Evolutionary conservation across 495 filamentous ascomycete species (phyloP).

Genomic region (Aspergillus bertholletiae): DNA sequence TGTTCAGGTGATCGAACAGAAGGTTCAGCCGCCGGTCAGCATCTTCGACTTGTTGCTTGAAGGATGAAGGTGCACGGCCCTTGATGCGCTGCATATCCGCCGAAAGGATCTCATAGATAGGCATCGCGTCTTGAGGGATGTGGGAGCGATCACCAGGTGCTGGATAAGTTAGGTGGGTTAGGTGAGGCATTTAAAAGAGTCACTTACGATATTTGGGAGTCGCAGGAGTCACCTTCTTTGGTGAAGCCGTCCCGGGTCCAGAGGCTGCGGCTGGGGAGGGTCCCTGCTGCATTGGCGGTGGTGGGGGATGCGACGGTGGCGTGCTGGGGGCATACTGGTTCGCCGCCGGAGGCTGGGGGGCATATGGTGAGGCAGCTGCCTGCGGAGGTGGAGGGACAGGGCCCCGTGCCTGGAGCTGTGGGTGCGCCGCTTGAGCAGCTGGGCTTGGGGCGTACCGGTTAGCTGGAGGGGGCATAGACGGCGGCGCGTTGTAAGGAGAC

Average conservation of each 20-base stretch:
- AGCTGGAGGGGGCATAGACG: slow-evolving; percentile 64
- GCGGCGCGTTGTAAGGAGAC: slow-evolving; percentile 87
- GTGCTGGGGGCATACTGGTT: slow-evolving; percentile 46
- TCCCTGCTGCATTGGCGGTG: slow-evolving; percentile 39
- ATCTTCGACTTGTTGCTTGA: slow-evolving; percentile 82
- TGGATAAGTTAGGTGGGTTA: slow-evolving; percentile 22
- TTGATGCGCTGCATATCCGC: slow-evolving; percentile 87
- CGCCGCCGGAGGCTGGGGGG: slow-evolving; percentile 43
- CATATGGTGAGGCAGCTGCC: slow-evolving; percentile 57
- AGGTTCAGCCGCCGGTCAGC: slow-evolving; percentile 88
- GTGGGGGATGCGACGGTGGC: slow-evolving; percentile 20
- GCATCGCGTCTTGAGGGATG: slow-evolving; percentile 70
- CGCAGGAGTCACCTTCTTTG: slow-evolving; percentile 41
- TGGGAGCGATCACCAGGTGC: slow-evolving; percentile 85
- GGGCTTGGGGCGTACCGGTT: slow-evolving; percentile 88
- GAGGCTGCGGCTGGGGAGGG: slow-evolving; percentile 41
- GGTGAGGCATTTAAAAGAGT: not conserved
- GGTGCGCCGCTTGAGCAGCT: slow-evolving; percentile 47
- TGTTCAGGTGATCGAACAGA: slow-evolving; percentile 95
- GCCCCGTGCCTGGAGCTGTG: slow-evolving; percentile 37
- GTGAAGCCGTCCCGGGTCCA: slow-evolving; percentile 51
- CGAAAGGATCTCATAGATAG: slow-evolving; percentile 76
- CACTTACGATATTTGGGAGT: slow-evolving; percentile 67
- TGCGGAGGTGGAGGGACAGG: slow-evolving; percentile 50
- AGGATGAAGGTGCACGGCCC: slow-evolving; percentile 71